phyloP scores from a whole-genome alignment of 345 rosid genomes.

The Hibiscus mutabilis region DNA sequence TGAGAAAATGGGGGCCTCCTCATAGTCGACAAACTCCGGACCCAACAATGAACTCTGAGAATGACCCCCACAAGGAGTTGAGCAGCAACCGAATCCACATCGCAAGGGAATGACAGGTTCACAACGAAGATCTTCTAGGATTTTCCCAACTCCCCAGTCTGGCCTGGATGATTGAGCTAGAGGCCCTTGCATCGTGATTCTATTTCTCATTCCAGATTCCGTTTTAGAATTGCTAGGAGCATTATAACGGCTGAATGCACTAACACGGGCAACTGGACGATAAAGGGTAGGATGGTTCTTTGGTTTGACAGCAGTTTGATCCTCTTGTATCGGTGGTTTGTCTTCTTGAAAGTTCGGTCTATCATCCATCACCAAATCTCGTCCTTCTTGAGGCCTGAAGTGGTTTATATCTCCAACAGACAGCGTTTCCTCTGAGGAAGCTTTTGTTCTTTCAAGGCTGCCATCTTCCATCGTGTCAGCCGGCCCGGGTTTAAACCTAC shows the following conservation, averaged over 20 bases:
- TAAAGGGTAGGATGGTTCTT: conserved; percentile 21
- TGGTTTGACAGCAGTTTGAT: conserved; percentile 19
- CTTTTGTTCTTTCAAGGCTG: conserved; percentile 36
- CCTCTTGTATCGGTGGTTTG: conserved; percentile 19
- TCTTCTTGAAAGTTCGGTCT: conserved; percentile 22
- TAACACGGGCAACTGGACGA: conserved; percentile 54
- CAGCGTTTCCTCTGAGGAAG: conserved; percentile 39
- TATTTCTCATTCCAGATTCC: conserved; percentile 23
- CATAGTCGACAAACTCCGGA: conserved; percentile 75
- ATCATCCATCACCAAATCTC: conserved; percentile 28
- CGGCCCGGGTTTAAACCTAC: conserved; percentile 19
- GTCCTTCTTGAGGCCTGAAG: conserved; percentile 23
- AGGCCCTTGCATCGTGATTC: conserved; percentile 46
- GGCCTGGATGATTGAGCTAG: conserved; percentile 45
- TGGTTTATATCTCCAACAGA: conserved; percentile 33
- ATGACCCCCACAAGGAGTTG: conserved; percentile 21
- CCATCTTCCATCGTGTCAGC: conserved; percentile 25
- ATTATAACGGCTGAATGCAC: conserved; percentile 66
- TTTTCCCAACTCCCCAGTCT: conserved; percentile 33
- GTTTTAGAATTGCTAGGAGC: conserved; percentile 27
- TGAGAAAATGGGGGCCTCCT: conserved; percentile 49
- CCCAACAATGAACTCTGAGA: conserved; percentile 49
- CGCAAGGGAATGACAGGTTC: conserved; percentile 50
- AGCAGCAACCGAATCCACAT: conserved; percentile 79
- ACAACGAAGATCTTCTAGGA: conserved; percentile 43